Base-by-base conservation (phyloP, 306 rosid genomes). In the Alnus glutinosa region DNA sequence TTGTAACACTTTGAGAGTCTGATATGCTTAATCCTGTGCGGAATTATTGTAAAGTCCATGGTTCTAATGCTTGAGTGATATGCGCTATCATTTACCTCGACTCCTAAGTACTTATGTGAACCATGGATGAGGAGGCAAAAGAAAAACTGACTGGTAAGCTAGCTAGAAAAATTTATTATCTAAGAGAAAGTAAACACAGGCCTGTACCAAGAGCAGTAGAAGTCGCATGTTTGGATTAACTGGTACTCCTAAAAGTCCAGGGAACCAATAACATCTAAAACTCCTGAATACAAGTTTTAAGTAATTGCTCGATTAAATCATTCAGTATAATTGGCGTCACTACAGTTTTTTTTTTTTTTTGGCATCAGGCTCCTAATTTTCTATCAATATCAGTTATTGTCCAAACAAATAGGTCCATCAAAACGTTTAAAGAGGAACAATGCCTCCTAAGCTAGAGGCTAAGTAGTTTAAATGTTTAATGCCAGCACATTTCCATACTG, bases 341-440 rank as follows among this genome's bases (percentile, higher is more conserved):
- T 55, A 49, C 8, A 73, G 15, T 55, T 42, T 49, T 61, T 18
- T 46, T 46, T 23, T 23, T 23, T 23, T 23, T 23, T 23, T 23
- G 28, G 30, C 75, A 79, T 79, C 54, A 14, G 63, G 71, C 54
- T 64, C 49, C 39, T 71, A 68, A 74, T 55, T 76, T 74, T 72
- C 72, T 71, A 58, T 59, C 32, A 5, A 70, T 67, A 71, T 57
- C 77, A 59, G 1, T 67, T 70, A 44, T 57, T 42, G 47, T 75
- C 30, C 23, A 49, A 50, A 70, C 59, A 80, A 80, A 49, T 64
- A 75, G 81, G 78, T 55, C 51, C 76, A 66, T 64, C 64, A 36
- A 71, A 44, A 71, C 36, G 54, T 42, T 71, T 78, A 28, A 75
- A 77, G 75, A 80, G 74, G 51, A 79, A 16, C 51, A 44, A 39